Percentiles rank a stretch among this genome's conserved stretches.
Evolutionary conservation across 75 land plant species (phyloP).

Genomic region (Larix kaempferi): DNA sequence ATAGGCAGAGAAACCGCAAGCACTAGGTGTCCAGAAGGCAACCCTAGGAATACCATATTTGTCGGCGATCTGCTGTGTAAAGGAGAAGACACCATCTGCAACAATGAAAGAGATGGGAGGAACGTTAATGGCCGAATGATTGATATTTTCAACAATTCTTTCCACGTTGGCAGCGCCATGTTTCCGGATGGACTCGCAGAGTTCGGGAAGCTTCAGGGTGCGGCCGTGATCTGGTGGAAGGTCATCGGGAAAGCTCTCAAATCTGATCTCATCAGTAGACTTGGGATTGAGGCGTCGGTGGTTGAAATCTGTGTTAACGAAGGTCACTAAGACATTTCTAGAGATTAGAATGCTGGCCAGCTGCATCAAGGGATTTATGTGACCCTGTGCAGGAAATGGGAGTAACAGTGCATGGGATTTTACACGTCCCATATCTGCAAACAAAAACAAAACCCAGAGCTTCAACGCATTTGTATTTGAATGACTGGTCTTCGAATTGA

Average conservation of each 20-base stretch:
- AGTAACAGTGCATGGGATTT: neutral
- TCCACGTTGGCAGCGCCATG: slow-evolving; percentile 4
- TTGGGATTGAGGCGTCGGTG: neutral
- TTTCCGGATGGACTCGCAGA: slow-evolving; percentile 10
- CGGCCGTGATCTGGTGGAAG: slow-evolving; percentile 16
- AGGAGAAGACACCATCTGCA: slow-evolving; percentile 14
- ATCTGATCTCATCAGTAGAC: slow-evolving; percentile 5
- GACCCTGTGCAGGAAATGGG: slow-evolving; percentile 8
- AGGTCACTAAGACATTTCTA: slow-evolving; percentile 1
- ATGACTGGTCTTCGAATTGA: too few species aligned
- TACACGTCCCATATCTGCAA: too few species aligned
- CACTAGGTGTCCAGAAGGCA: slow-evolving; percentile 13
- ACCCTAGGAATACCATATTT: slow-evolving; percentile 21
- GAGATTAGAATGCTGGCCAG: neutral
- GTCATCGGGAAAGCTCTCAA: slow-evolving; percentile 27
- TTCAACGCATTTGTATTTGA: too few species aligned
- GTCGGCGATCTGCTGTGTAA: slow-evolving; percentile 15
- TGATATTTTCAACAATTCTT: neutral
- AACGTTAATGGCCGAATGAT: neutral
- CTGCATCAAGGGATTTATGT: slow-evolving; percentile 10
- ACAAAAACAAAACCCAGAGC: too few species aligned
- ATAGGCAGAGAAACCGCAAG: slow-evolving; percentile 7
- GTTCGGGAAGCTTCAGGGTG: slow-evolving; percentile 10
- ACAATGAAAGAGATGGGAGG: slow-evolving; percentile 21
- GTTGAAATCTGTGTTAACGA: neutral